A percentile compares a stretch with the other conserved stretches of the same genome.
Evolutionary conservation across 768 basidiomycete species (phyloP).

Genomic region (Lactarius trivialis): DNA sequence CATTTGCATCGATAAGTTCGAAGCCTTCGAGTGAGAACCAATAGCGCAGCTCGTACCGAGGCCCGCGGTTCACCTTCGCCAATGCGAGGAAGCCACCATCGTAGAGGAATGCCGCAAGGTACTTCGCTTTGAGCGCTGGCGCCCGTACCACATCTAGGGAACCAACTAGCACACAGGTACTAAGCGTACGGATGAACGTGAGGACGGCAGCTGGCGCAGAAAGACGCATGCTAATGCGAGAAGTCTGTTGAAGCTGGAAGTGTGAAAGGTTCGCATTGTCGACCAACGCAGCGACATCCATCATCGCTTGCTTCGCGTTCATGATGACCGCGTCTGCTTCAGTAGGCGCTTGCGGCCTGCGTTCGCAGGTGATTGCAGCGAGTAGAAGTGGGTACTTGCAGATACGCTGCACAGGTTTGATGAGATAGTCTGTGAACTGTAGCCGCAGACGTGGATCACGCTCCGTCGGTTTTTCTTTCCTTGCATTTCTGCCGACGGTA

Average conservation of each 20-base stretch:
- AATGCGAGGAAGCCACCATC: conserved; percentile 78
- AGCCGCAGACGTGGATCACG: conserved; percentile 35
- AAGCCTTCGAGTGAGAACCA: conserved; percentile 80
- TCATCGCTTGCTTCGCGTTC: conserved; percentile 19
- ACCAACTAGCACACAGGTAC: conserved; percentile 73
- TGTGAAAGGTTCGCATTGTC: conserved; percentile 19
- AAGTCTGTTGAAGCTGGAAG: conserved; percentile 13
- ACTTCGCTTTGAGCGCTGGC: conserved; percentile 53
- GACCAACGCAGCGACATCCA: conserved; percentile 20
- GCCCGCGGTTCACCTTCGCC: conserved; percentile 77
- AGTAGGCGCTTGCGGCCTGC: background rate
- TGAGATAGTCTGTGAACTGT: conserved; percentile 80
- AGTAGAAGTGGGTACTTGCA: conserved; percentile 93
- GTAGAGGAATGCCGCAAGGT: conserved; percentile 88
- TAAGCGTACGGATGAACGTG: conserved; percentile 67
- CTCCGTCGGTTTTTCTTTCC: conserved; percentile 6
- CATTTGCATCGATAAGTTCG: conserved; percentile 59
- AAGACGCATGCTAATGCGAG: conserved; percentile 30
- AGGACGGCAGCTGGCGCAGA: conserved; percentile 35
- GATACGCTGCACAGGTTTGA: conserved; percentile 94
- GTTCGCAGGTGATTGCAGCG: conserved; percentile 46
- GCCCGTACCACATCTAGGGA: conserved; percentile 84
- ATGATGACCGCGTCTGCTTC: conserved; percentile 12
- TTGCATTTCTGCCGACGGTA: background rate
- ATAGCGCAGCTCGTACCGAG: conserved; percentile 77